Evolutionary conservation across 2,329 filamentous ascomycete species (phyloP).

Genomic region (Neofusicoccum ribis): DNA sequence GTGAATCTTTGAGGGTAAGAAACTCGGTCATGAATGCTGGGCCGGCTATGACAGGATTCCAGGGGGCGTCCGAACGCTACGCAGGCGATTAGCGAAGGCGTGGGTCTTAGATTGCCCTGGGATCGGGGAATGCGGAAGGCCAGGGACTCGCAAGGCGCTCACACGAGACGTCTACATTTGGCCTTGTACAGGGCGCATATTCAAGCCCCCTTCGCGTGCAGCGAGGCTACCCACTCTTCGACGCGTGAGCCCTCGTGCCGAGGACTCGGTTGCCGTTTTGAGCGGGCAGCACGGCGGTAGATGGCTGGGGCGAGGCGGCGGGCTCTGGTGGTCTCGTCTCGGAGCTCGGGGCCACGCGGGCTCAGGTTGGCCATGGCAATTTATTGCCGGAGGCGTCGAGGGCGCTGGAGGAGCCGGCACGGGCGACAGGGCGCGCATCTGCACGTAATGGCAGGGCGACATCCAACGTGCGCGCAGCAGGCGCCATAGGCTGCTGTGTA

Average conservation of each 20-base stretch:
- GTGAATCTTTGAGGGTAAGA: neutral
- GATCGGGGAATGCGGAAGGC: conserved; percentile 14
- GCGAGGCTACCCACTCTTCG: neutral
- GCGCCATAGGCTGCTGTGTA: conserved; percentile 13
- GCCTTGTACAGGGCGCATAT: conserved; percentile 5
- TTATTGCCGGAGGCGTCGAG: neutral
- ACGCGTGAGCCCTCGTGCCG: neutral
- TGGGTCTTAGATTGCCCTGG: conserved; percentile 10
- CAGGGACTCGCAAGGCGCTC: neutral
- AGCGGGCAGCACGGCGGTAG: neutral
- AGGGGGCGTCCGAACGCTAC: neutral
- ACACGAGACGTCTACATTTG: conserved; percentile 4
- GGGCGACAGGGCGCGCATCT: neutral
- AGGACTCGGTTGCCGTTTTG: neutral
- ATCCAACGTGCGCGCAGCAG: conserved; percentile 13
- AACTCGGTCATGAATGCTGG: neutral
- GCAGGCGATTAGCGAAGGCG: conserved; percentile 16
- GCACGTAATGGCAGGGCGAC: conserved; percentile 12
- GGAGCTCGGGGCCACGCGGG: neutral
- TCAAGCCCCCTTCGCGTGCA: conserved; percentile 9
- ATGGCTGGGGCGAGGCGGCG: neutral
- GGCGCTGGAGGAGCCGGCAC: neutral
- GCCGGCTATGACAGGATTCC: neutral
- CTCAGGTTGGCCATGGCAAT: neutral
- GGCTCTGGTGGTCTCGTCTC: conserved; percentile 4